Evolutionary conservation across 2,329 filamentous ascomycete species (phyloP).

Genomic region (Exophiala alcalophila): DNA sequence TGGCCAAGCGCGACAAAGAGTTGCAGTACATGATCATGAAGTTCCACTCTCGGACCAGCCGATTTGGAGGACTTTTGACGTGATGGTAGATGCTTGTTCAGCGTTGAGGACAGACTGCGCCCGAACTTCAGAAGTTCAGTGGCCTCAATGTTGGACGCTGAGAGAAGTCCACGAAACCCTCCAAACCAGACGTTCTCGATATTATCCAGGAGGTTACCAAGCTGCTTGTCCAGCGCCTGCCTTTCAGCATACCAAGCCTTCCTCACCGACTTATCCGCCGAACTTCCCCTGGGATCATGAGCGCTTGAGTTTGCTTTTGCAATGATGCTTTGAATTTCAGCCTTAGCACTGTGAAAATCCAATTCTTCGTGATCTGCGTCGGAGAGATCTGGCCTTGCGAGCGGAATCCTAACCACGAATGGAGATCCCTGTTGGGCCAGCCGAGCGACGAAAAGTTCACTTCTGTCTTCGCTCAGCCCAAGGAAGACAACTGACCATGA

Average conservation of each 20-base stretch:
- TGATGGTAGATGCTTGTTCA: slow-evolving; percentile 84
- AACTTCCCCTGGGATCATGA: slow-evolving; percentile 62
- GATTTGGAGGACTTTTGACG: slow-evolving; percentile 56
- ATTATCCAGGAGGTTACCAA: slow-evolving; percentile 75
- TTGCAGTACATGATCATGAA: slow-evolving; percentile 71
- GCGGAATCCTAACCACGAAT: slow-evolving; percentile 80
- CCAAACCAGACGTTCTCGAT: slow-evolving; percentile 94
- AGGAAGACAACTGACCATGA: slow-evolving; percentile 85
- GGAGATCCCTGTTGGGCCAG: slow-evolving; percentile 72
- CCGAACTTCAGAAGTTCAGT: slow-evolving; percentile 72
- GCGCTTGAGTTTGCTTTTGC: slow-evolving; percentile 77
- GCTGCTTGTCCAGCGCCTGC: slow-evolving; percentile 70
- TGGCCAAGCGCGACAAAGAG: slow-evolving; percentile 84
- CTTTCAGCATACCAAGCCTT: slow-evolving; percentile 87
- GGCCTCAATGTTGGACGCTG: slow-evolving; percentile 62
- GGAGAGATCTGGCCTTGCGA: slow-evolving; percentile 76
- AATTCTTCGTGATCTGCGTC: slow-evolving; percentile 80
- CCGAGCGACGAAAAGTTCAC: slow-evolving; percentile 86
- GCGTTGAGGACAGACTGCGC: slow-evolving; percentile 70
- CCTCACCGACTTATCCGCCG: slow-evolving; percentile 61
- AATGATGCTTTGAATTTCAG: slow-evolving; percentile 81
- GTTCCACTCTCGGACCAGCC: slow-evolving; percentile 51
- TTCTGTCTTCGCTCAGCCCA: slow-evolving; percentile 73
- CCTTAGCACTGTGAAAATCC: slow-evolving; percentile 73
- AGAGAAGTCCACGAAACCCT: slow-evolving; percentile 92